Base-by-base conservation (phyloP, 129 eudicot genomes). In the carrot (Daucus carota) region DNA sequence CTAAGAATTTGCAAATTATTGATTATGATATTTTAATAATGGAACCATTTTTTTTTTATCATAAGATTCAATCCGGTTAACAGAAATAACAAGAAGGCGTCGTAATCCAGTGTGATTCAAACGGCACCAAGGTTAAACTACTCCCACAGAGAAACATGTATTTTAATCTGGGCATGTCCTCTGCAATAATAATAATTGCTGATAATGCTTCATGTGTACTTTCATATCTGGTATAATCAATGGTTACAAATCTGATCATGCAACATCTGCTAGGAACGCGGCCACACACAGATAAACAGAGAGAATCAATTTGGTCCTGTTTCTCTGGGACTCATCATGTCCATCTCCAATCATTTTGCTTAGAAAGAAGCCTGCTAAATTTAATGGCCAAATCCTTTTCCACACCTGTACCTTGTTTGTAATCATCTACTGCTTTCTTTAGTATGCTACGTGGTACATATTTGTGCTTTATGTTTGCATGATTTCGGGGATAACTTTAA, bases 361-460 rank as follows among this genome's bases (percentile, higher is more conserved):
- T 5, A 13, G 68, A 62, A 10, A 13, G 34, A 62, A 13, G 13
- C 68, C 36, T 62, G 33, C 38, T 5, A 1, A 50, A 26, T 63
- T 63, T 28, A 63, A 4, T 63, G 12, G 34, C 8, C 0, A 63
- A 15, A 63, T 63, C 70, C 29, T 63, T 63, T 31, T 28, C 38
- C 70, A 63, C 70, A 12, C 70, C 36, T 63, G 70, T 63, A 31
- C 70, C 70, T 31, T 29, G 38, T 63, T 63, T 63, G 70, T 14
- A 63, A 29, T 63, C 70, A 63, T 63, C 20, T 50, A 50, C 59
- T 5, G 3, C 50, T 45, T 44, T 44, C 47, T 44, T 44, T 44
- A 15, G 47, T 44, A 44, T 44, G 1, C 12, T 44, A 44, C 47
- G 5, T n/a, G n/a, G n/a, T 46, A 3, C 5, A 15, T 46, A 46